These are phyloP conservation scores for Periconia macrospinosa DNA, from an alignment of 2,329 filamentous ascomycete species.

Conservation along the genomic window DNA sequence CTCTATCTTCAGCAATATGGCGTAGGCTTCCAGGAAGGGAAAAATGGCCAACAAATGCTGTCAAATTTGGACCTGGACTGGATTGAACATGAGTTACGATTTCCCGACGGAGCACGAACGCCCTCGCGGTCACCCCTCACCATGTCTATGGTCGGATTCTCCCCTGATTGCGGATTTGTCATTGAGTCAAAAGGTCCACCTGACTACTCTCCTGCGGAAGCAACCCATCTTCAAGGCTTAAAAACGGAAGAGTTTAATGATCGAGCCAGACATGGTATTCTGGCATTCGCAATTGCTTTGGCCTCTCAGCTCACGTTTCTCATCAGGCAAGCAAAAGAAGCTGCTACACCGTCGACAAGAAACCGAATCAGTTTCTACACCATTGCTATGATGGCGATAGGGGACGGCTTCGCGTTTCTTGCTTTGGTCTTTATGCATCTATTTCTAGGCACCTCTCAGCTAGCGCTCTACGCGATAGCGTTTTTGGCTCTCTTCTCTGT, in stretches of 20 bases:
- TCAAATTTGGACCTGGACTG: constrained; percentile 45
- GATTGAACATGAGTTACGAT: constrained; percentile 62
- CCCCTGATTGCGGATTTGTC: constrained; percentile 68
- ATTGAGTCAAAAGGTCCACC: constrained; percentile 64
- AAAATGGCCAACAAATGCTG: constrained; percentile 13
- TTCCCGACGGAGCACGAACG: constrained; percentile 60
- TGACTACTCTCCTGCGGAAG: constrained; percentile 54
- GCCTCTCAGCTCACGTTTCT: constrained; percentile 59
- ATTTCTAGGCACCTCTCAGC: constrained; percentile 57
- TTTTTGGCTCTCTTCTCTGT: constrained; percentile 64
- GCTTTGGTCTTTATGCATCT: constrained; percentile 56
- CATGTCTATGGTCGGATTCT: constrained; percentile 65
- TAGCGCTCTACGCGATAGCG: constrained; percentile 58
- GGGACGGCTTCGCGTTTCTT: constrained; percentile 62
- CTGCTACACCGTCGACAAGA: constrained; percentile 65
- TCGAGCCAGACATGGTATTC: constrained; percentile 55
- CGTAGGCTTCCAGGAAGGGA: constrained; percentile 21
- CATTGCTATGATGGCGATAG: constrained; percentile 62
- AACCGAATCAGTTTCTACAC: constrained; percentile 67
- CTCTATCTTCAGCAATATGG: constrained; percentile 80
- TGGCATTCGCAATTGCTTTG: constrained; percentile 55
- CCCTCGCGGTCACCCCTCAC: constrained; percentile 54
- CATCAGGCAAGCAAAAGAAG: constrained; percentile 65
- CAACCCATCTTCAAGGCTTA: constrained; percentile 57
- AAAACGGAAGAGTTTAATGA: constrained; percentile 61